These are phyloP conservation scores for Micractinium conductrix DNA, from an alignment of 139 green algal genomes.

Conservation along the genomic window DNA sequence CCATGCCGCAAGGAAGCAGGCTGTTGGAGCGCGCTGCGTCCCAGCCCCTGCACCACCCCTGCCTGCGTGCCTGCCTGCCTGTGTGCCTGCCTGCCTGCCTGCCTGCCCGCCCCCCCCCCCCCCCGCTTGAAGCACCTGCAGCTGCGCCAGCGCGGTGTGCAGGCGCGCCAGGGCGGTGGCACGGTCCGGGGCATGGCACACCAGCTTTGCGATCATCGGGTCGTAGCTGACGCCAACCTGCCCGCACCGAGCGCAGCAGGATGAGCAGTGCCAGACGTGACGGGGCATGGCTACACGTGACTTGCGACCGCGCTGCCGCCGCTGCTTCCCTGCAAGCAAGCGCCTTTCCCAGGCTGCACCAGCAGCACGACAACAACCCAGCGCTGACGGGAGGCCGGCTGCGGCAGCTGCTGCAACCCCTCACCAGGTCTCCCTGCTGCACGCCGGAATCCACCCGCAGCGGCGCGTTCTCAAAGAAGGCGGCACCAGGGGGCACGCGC, in stretches of 20 bases:
- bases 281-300: background rate
- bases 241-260: background rate
- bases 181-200: slow-evolving; percentile 51
- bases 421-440: slow-evolving; percentile 62
- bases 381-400: no score
- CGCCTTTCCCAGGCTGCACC: no score
- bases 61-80: no score
- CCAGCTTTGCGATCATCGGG: slow-evolving; percentile 95
- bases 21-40: no score
- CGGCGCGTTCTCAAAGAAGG: slow-evolving; percentile 36
- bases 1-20: no score
- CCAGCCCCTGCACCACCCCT: no score
- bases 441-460: slow-evolving; percentile 77
- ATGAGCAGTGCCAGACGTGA: no score
- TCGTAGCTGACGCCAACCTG: slow-evolving; percentile 82
- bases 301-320: background rate
- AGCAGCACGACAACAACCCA: no score
- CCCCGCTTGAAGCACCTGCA: slow-evolving; percentile 55
- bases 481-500: slow-evolving; percentile 34
- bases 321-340: background rate
- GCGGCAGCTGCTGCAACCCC: no score
- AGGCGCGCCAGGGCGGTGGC: slow-evolving; percentile 43
- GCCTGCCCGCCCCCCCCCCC: background rate
- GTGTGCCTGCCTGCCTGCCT: background rate
- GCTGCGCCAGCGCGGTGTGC: slow-evolving; percentile 47